Percentiles rank a stretch among this genome's conserved stretches.
Conservation (phyloP, 768 basidiomycete genomes). For the Lentinula lateritia region DNA sequence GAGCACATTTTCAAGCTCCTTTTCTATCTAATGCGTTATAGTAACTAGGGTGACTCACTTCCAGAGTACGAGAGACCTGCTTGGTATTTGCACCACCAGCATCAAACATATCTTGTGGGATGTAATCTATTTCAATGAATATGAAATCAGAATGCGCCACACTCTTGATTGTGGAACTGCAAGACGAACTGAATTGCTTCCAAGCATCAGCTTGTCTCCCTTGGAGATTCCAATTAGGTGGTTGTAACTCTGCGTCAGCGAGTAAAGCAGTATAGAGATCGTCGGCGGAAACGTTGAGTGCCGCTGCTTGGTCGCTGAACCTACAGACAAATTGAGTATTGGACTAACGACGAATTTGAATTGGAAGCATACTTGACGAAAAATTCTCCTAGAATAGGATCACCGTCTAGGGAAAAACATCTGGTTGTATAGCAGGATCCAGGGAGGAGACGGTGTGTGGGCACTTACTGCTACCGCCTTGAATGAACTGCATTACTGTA, state of each 20-base stretch:
- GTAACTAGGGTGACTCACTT: slow-evolving; percentile 29
- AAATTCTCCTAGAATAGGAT: slow-evolving; percentile 64
- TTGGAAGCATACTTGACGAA: slow-evolving; percentile 46
- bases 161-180: no score
- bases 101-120: slow-evolving; percentile 14
- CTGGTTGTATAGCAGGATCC: no score
- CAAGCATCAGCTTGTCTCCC: slow-evolving; percentile 53
- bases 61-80: slow-evolving; percentile 57
- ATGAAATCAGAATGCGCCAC: background rate
- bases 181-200: slow-evolving; percentile 46
- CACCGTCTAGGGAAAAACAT: slow-evolving; percentile 36
- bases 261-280: slow-evolving; percentile 53
- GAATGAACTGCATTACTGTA: slow-evolving; percentile 23
- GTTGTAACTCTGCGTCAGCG: slow-evolving; percentile 52
- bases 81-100: slow-evolving; percentile 55
- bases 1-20: no score
- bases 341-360: background rate
- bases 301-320: slow-evolving; percentile 43
- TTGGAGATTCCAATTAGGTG: slow-evolving; percentile 58
- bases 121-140: slow-evolving; percentile 12
- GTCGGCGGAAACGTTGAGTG: slow-evolving; percentile 40
- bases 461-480: slow-evolving; percentile 59
- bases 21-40: background rate
- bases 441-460: no score
- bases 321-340: slow-evolving; percentile 19